A percentile compares a stretch with the other conserved stretches of the same genome.
Conservation (phyloP, 768 basidiomycete species). For the Pulveroboletus sp. region DNA sequence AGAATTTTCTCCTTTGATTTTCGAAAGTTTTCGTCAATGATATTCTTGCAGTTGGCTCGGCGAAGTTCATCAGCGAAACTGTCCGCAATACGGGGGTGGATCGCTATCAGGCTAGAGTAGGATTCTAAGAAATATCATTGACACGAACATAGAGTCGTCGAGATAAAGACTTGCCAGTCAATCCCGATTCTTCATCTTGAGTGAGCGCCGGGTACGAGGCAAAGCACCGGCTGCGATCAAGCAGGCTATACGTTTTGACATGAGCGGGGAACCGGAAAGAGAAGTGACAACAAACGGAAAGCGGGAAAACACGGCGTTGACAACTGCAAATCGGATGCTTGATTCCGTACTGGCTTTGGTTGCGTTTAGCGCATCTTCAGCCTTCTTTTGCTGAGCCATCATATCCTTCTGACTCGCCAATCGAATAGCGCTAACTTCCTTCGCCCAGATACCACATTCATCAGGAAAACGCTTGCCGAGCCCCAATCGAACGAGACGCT, state of each 20-base stretch:
- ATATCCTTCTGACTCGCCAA: not conserved
- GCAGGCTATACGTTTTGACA: slow-evolving; percentile 4
- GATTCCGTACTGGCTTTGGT: slow-evolving; percentile 15
- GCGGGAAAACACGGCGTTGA: slow-evolving; percentile 25
- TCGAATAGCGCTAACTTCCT: slow-evolving; percentile 11
- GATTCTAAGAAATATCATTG: slow-evolving; percentile 5
- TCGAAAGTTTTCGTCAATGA: slow-evolving; percentile 18
- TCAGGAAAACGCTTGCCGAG: slow-evolving; percentile 28
- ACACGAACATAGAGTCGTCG: not conserved
- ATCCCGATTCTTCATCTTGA: slow-evolving; percentile 9
- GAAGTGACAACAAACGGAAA: slow-evolving; percentile 16
- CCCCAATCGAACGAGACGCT: slow-evolving; percentile 28
- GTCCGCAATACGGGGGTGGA: slow-evolving; percentile 19
- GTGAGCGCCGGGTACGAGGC: slow-evolving; percentile 10
- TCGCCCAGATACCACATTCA: slow-evolving; percentile 22
- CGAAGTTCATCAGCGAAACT: slow-evolving; percentile 17
- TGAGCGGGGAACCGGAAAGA: not conserved
- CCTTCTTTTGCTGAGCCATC: slow-evolving; percentile 8
- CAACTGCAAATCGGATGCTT: slow-evolving; percentile 20
- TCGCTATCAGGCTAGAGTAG: slow-evolving; percentile 12
- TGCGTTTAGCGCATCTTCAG: slow-evolving; percentile 8
- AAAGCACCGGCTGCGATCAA: slow-evolving; percentile 18
- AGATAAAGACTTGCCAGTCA: slow-evolving; percentile 7
- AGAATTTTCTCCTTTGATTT: slow-evolving; percentile 22
- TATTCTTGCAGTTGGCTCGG: slow-evolving; percentile 9